phyloP scores from a whole-genome alignment of 2,329 filamentous ascomycete genomes.

The Mollisia scopiformis region DNA sequence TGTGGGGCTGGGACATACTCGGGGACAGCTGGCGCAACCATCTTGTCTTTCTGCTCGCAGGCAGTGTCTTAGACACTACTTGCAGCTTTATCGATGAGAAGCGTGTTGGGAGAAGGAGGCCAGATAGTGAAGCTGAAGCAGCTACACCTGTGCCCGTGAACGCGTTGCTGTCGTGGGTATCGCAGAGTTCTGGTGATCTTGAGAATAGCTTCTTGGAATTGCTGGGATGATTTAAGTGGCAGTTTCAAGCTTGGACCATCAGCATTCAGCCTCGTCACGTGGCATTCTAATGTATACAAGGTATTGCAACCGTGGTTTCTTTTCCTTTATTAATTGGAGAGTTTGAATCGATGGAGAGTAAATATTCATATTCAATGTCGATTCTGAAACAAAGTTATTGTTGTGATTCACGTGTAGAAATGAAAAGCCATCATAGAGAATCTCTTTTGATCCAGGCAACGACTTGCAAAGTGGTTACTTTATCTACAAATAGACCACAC shows the following conservation, averaged over 20 bases:
- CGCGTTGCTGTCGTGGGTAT: not conserved
- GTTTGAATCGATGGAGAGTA: too few relatives aligned
- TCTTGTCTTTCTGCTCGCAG: slow-evolving; percentile 20
- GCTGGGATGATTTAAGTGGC: not conserved
- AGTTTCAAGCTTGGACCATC: not conserved
- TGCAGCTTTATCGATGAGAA: not conserved
- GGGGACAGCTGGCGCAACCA: slow-evolving; percentile 67
- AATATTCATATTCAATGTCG: too few relatives aligned
- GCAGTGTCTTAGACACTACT: not conserved
- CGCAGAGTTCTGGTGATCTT: not conserved
- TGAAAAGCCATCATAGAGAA: too few relatives aligned
- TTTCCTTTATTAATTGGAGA: too few relatives aligned
- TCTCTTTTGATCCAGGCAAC: too few relatives aligned
- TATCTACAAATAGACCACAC: too few relatives aligned
- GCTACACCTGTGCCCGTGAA: not conserved
- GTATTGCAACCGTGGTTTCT: too few relatives aligned
- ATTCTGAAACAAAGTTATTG: too few relatives aligned
- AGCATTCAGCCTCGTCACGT: not conserved
- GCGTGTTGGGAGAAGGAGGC: not conserved
- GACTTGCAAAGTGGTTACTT: too few relatives aligned
- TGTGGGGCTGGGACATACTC: slow-evolving; percentile 55
- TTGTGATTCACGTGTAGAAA: too few relatives aligned
- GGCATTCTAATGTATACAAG: not conserved
- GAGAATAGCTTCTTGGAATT: not conserved
- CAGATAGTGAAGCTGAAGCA: not conserved